Evolutionary conservation across 1,284 basidiomycete genomes (phyloP).

Genomic region (Moesziomyces globuligerus): DNA sequence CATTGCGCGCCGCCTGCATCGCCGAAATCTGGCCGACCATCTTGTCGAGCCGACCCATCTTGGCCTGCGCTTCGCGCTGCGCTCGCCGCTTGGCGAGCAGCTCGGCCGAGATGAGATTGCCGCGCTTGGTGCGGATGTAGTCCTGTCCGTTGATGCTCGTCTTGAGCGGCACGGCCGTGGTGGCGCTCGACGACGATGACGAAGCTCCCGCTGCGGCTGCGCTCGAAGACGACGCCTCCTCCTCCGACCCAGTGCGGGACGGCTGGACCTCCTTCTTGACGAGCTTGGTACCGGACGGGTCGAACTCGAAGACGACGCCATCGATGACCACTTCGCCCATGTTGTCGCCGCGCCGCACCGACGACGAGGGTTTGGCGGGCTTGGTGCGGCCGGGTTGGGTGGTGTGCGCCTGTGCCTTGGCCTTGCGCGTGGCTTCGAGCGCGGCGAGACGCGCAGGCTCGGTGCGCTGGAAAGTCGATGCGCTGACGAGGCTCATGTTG

Average conservation of each 20-base stretch:
- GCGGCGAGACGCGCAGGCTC: slow-evolving; percentile 59
- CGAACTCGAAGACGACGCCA: slow-evolving; percentile 71
- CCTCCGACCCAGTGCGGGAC: slow-evolving; percentile 8
- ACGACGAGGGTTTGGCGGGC: slow-evolving; percentile 14
- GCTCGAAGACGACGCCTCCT: background rate
- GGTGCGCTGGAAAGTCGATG: slow-evolving; percentile 53
- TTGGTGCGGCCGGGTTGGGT: slow-evolving; percentile 5
- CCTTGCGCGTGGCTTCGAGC: slow-evolving; percentile 47
- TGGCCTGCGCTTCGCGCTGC: slow-evolving; percentile 43
- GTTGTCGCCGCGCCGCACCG: slow-evolving; percentile 56
- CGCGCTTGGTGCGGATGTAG: slow-evolving; percentile 68
- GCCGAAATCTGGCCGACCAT: slow-evolving; percentile 51
- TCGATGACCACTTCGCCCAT: slow-evolving; percentile 70
- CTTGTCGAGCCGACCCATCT: slow-evolving; percentile 47
- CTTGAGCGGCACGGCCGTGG: slow-evolving; percentile 32
- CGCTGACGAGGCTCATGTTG: slow-evolving; percentile 62
- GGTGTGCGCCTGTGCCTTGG: slow-evolving; percentile 29
- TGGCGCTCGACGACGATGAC: background rate
- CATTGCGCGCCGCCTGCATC: slow-evolving; percentile 43
- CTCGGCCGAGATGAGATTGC: slow-evolving; percentile 68
- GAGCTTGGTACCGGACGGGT: slow-evolving; percentile 70
- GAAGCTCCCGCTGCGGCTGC: background rate
- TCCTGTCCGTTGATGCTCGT: slow-evolving; percentile 67
- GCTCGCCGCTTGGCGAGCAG: slow-evolving; percentile 58
- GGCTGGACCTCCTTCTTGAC: slow-evolving; percentile 63